Base-by-base conservation (phyloP, 768 basidiomycete species). In the Tylopilus sp. region DNA sequence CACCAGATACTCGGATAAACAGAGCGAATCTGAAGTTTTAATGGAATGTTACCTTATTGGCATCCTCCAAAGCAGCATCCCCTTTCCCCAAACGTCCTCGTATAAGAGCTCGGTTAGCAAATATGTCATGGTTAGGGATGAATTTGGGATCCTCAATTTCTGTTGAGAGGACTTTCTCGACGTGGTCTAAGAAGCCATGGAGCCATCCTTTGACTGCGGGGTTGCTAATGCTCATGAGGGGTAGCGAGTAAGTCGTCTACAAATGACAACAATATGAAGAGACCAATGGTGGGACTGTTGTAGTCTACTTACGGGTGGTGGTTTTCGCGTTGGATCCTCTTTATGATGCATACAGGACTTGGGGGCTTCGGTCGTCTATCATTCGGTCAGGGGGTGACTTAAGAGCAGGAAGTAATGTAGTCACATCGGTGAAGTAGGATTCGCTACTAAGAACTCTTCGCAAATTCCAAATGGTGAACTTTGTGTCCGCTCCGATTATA, bases 201-300 rank as follows among this genome's bases (percentile, higher is more conserved):
- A 59, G 57, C 58, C 58, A 59, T 6, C 50, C 40, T 36, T 59
- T 59, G 39, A 59, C 53, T 25, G 57, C 58, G 10, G 2, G 44
- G 10, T 59, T 59, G 30, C 7, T 56, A 18, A 59, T 59, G n/a
- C 40, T 55, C 57, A 59, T 49, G 12, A 59, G 50, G 1, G 58
- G 58, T n/a, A 59, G 20, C 11, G 36, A 40, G 23, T 26, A 58
- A 3, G 57, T 51, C 5, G 50, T 5, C 57, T 51, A 22, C n/a
- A 9, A 18, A 41, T n/a, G 26, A 20, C 6, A n/a, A 25, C 33
- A 17, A 42, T 13, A 4, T 4, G 21, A 40, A 25, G 8, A 38
- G 13, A 40, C 9, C 6, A 3, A 7, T 12, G 5, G 3, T 1
- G 15, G 11, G 35, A 43, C 4, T n/a, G 12, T 9, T 2, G 3